Base-by-base conservation (phyloP, 192 early-diverging fungal species). In the Thoreauomyces humboldtii region DNA sequence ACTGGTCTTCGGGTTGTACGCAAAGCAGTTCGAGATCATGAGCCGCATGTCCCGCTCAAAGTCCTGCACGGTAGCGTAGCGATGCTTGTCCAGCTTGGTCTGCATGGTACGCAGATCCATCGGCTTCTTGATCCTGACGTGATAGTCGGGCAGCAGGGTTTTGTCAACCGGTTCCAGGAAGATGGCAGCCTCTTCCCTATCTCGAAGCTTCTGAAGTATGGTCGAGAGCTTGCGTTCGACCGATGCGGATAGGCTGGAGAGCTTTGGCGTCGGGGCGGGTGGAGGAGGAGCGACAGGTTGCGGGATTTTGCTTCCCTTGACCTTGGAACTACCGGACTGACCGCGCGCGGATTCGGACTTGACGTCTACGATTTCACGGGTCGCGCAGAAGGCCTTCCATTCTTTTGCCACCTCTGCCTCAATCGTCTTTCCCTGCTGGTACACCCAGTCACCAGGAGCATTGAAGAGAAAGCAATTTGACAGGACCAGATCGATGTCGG, bases 41-140 rank as follows among this genome's bases (percentile, higher is more conserved):
- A 81, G 78, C 4, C 75, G 68, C 15, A 90, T 69, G 67, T 91
- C 86, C 14, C 57, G 61, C 34, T 81, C 79, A 64, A 91, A 84
- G 6, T 78, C 64, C 14, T 38, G 12, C 28, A 83, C 70, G 31
- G 74, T 70, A 12, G 52, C 59, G 59, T 90, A 91, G 57, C 73
- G 64, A 7, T 73, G 75, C 0, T 53, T 42, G 1, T 71, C 60
- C 22, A 89, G 57, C 56, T 89, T 90, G 31, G 73, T 66, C 17
- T 69, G 61, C 29, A 86, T 83, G n/a, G 89, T 90, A 3, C 68
- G 57, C 48, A 91, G 79, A 59, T 92, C 90, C 81, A 91, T 91
- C 6, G 90, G 90, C 36, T 81, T 77, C 44, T 83, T 83, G 55
- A 84, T 83, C 46, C 61, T 68, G 9, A 34, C 22, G 53, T 77